These are phyloP conservation scores for Endogone sp. DNA, from an alignment of 192 early-diverging fungal genomes.

Conservation along the genomic window DNA sequence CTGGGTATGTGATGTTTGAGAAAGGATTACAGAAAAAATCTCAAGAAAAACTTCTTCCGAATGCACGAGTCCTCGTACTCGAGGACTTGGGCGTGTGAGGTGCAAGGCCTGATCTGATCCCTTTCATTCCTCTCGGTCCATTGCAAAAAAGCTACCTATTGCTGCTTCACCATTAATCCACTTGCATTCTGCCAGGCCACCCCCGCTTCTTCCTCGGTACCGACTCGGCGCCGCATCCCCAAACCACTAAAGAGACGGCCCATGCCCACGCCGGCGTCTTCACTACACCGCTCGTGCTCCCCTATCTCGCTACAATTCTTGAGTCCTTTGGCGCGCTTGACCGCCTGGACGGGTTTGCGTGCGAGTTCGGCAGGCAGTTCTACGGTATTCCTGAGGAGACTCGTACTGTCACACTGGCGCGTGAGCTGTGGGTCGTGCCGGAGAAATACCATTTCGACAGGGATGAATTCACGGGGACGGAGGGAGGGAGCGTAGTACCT, in stretches of 20 bases:
- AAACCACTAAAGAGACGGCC: constrained; percentile 78
- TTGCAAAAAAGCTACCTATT: background rate
- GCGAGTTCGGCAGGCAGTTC: constrained; percentile 79
- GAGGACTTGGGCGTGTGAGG: background rate
- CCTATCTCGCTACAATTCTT: constrained; percentile 86
- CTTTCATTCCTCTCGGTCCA: background rate
- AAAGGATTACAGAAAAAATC: background rate
- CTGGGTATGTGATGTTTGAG: background rate
- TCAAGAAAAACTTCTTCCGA: constrained; percentile 1
- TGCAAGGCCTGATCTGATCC: background rate
- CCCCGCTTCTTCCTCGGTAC: constrained; percentile 97
- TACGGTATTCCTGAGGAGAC: constrained; percentile 66
- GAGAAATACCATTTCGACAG: constrained; percentile 28
- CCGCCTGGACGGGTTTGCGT: constrained; percentile 76
- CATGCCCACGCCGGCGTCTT: constrained; percentile 89
- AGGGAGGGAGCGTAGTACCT: background rate
- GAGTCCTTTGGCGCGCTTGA: constrained; percentile 84
- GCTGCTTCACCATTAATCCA: constrained; percentile 3
- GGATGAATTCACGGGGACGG: background rate
- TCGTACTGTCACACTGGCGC: constrained; percentile 35
- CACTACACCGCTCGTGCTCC: constrained; percentile 79
- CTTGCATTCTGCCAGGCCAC: constrained; percentile 52
- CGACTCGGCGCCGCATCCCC: constrained; percentile 94
- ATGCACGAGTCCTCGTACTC: background rate
- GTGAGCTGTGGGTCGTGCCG: constrained; percentile 45